These are phyloP conservation scores for Daldinia caldariorum DNA, from an alignment of 495 filamentous ascomycete genomes.

Conservation along the genomic window DNA sequence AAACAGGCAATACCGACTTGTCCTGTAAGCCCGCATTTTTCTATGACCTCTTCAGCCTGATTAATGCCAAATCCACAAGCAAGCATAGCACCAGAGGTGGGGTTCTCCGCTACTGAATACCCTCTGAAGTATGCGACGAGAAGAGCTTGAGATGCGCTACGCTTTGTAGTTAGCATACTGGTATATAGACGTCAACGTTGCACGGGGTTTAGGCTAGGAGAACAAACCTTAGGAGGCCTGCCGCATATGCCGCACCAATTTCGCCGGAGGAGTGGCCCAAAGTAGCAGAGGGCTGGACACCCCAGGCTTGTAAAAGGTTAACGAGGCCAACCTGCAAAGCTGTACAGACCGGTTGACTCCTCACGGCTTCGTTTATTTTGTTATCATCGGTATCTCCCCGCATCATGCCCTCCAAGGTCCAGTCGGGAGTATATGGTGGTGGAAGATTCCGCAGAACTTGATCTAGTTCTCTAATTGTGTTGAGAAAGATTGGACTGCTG, in stretches of 20 bases:
- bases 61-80: conserved; percentile 54
- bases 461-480: conserved; percentile 1
- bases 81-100: conserved; percentile 55
- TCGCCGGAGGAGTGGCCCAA: conserved; percentile 73
- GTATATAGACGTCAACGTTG: background rate
- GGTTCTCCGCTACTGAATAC: conserved; percentile 47
- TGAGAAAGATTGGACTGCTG: background rate
- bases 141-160: conserved; percentile 58
- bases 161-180: background rate
- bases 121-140: conserved; percentile 58
- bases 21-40: background rate
- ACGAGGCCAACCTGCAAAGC: background rate
- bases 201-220: background rate
- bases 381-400: background rate
- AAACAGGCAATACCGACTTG: background rate
- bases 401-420: background rate
- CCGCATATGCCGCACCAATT: conserved; percentile 64
- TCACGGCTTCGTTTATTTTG: background rate
- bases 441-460: background rate
- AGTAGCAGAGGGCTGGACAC: conserved; percentile 51
- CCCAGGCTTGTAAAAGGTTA: background rate
- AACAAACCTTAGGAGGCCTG: conserved; percentile 48
- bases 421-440: background rate
- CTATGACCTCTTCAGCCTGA: conserved; percentile 1
- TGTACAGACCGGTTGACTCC: background rate